Percentiles rank a stretch among this genome's conserved stretches.
These are phyloP conservation scores for Penicillium crystallinum DNA, from an alignment of 495 filamentous ascomycete genomes.

Conservation along the genomic window DNA sequence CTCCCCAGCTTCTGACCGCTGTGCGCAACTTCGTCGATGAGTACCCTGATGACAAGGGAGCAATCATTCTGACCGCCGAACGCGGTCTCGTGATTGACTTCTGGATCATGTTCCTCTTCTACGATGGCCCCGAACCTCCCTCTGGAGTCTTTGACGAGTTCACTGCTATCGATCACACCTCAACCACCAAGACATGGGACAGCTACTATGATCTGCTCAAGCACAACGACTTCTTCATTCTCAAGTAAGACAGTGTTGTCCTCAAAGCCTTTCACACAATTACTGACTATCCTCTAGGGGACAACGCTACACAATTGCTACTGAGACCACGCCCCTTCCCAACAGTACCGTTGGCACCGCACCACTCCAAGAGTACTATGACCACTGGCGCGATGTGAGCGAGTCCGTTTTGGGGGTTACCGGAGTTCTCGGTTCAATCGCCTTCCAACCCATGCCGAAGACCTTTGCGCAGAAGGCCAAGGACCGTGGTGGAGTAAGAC, in stretches of 20 bases:
- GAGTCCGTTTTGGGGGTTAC: constrained; percentile 38
- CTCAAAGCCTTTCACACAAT: not conserved
- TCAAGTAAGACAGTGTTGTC: constrained; percentile 22
- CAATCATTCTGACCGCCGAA: constrained; percentile 51
- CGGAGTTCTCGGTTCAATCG: constrained; percentile 47
- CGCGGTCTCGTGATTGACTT: constrained; percentile 46
- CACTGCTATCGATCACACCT: constrained; percentile 42
- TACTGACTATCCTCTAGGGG: constrained; percentile 25
- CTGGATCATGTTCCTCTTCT: constrained; percentile 61
- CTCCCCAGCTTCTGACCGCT: constrained; percentile 38
- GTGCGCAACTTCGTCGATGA: constrained; percentile 49
- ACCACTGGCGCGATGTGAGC: constrained; percentile 48
- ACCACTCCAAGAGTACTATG: constrained; percentile 43
- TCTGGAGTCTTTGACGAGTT: constrained; percentile 52
- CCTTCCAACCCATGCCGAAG: constrained; percentile 54
- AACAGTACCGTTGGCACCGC: constrained; percentile 31
- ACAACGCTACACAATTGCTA: constrained; percentile 51
- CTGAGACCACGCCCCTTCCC: constrained; percentile 53
- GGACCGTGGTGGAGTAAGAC: constrained; percentile 41
- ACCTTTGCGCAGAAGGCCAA: constrained; percentile 43
- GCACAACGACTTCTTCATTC: constrained; percentile 34
- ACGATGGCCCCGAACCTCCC: constrained; percentile 53
- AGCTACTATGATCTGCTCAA: constrained; percentile 48
- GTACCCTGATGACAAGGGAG: constrained; percentile 48
- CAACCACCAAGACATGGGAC: constrained; percentile 47